Conservation (phyloP, 169 alveolate genomes). For the Plasmodium knowlesi region DNA sequence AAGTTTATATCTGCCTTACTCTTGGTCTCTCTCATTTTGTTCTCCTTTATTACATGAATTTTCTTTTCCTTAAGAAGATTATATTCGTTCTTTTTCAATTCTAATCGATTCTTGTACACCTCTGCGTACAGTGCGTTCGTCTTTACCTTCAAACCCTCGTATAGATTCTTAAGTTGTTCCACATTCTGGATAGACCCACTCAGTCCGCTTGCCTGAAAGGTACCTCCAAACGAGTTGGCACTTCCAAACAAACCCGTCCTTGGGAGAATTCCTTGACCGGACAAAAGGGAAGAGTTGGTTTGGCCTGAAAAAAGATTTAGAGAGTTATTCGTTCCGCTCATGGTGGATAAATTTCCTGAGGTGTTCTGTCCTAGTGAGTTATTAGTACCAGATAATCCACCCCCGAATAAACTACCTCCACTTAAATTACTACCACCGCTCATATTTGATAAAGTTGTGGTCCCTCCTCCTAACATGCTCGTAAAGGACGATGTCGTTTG, state of each 20-base stretch:
- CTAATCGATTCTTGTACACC: conserved; percentile 34
- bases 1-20: conserved; percentile 64
- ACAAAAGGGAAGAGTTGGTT: neutral
- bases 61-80: conserved; percentile 42
- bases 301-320: neutral
- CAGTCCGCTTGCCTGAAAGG: neutral
- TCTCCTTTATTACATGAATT: conserved; percentile 47
- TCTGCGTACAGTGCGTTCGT: conserved; percentile 56
- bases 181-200: neutral
- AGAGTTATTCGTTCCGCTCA: neutral
- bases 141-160: conserved; percentile 38
- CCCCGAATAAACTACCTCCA: neutral
- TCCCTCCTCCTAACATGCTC: neutral
- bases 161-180: conserved; percentile 22
- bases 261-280: neutral
- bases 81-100: conserved; percentile 44
- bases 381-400: neutral
- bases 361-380: neutral
- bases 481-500: neutral
- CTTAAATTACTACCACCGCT: neutral
- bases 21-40: conserved; percentile 37
- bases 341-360: neutral
- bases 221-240: neutral
- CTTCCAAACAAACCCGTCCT: neutral
- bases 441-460: neutral